phyloP scores from a whole-genome alignment of 148 eudicot species.

The Simmondsia chinensis region DNA sequence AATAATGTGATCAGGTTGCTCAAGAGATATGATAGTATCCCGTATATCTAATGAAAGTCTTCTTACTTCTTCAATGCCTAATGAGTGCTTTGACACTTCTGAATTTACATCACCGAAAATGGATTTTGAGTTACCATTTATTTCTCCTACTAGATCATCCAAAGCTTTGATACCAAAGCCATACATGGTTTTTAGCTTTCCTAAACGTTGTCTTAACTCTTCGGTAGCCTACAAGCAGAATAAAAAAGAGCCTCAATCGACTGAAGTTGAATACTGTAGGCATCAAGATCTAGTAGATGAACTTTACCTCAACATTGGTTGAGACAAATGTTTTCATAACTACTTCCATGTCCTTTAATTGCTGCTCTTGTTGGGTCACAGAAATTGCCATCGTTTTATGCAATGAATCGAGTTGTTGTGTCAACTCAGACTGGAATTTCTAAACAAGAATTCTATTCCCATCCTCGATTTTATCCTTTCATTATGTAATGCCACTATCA shows the following conservation, averaged over 20 bases:
- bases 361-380: slow-evolving; percentile 84
- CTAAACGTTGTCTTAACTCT: slow-evolving; percentile 56
- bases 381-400: slow-evolving; percentile 82
- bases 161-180: slow-evolving; percentile 78
- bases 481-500: slow-evolving; percentile 69
- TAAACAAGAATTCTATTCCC: slow-evolving; percentile 69
- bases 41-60: background rate
- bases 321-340: slow-evolving; percentile 95
- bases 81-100: slow-evolving; percentile 83
- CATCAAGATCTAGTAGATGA: background rate
- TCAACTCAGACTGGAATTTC: slow-evolving; percentile 71
- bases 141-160: slow-evolving; percentile 77
- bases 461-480: slow-evolving; percentile 93
- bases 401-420: slow-evolving; percentile 81
- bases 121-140: slow-evolving; percentile 66
- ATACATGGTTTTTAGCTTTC: slow-evolving; percentile 65
- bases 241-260: slow-evolving; percentile 9
- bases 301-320: slow-evolving; percentile 74
- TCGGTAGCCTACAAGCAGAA: slow-evolving; percentile 64
- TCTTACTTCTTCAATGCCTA: slow-evolving; percentile 60
- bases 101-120: slow-evolving; percentile 57
- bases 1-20: slow-evolving; percentile 10
- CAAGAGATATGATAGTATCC: no score
- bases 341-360: slow-evolving; percentile 84
- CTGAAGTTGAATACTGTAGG: no score